Evolutionary conservation across 2,329 filamentous ascomycete genomes (phyloP).

Genomic region (Phaeosphaeria sp.): DNA sequence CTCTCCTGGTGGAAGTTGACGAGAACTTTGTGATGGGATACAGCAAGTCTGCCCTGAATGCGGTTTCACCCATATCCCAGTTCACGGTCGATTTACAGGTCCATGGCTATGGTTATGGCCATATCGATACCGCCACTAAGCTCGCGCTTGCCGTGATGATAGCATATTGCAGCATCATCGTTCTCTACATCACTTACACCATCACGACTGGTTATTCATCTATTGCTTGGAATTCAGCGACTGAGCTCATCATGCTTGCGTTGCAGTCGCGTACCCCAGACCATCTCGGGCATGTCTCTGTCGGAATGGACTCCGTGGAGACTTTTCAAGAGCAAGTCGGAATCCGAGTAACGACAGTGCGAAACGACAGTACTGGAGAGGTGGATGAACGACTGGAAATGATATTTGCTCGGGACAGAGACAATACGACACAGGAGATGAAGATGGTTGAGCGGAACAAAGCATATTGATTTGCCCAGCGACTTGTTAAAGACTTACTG

Average conservation of each 20-base stretch:
- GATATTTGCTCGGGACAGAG: neutral
- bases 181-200: too few species aligned
- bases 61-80: too few species aligned
- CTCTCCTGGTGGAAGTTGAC: too few species aligned
- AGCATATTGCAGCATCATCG: too few species aligned
- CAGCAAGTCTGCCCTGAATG: too few species aligned
- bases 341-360: neutral
- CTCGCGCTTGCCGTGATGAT: too few species aligned
- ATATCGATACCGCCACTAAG: too few species aligned
- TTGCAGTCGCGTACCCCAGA: neutral
- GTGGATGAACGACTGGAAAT: neutral
- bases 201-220: neutral
- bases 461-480: conserved; percentile 26
- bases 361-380: neutral
- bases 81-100: too few species aligned
- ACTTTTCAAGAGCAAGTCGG: neutral
- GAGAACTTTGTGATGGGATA: too few species aligned
- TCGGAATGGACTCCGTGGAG: neutral
- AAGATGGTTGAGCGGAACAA: neutral
- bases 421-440: neutral
- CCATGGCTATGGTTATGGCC: too few species aligned
- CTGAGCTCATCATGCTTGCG: neutral
- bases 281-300: neutral
- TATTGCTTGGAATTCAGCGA: neutral
- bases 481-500: too few species aligned